Percentiles rank a stretch among this genome's conserved stretches.
Evolutionary conservation across 2,329 filamentous ascomycete genomes (phyloP).

Genomic region (Claviceps maximensis): DNA sequence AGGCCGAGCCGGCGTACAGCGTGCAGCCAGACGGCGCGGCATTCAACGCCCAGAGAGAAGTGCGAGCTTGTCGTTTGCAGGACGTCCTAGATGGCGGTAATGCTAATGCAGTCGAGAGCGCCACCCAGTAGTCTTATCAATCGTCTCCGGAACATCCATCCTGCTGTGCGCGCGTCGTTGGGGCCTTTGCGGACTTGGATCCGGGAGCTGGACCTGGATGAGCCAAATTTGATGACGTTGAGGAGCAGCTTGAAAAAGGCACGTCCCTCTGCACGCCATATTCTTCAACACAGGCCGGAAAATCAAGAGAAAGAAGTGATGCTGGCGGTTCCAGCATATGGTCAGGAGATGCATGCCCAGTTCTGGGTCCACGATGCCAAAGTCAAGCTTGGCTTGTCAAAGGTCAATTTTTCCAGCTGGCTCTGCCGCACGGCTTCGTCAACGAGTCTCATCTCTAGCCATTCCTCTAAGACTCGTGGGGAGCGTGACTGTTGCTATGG

Average conservation of each 20-base stretch:
- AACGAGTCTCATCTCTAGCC: conserved; percentile 31
- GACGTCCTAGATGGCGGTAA: conserved; percentile 41
- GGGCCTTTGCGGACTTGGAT: conserved; percentile 30
- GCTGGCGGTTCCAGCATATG: conserved; percentile 40
- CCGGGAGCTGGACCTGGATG: conserved; percentile 32
- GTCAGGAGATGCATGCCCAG: conserved; percentile 37
- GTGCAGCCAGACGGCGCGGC: conserved; percentile 43
- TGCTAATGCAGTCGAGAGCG: conserved; percentile 32
- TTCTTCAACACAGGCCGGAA: conserved; percentile 40
- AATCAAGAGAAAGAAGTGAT: conserved; percentile 33
- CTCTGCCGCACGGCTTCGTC: conserved; percentile 32
- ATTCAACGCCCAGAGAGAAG: conserved; percentile 35
- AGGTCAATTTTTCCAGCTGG: conserved; percentile 36
- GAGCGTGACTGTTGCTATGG: neutral
- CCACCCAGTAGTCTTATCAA: conserved; percentile 32
- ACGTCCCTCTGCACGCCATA: conserved; percentile 39
- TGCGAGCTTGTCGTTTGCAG: conserved; percentile 37
- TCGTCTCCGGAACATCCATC: conserved; percentile 32
- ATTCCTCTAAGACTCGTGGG: conserved; percentile 19
- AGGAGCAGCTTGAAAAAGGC: conserved; percentile 42
- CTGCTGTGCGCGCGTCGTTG: conserved; percentile 32
- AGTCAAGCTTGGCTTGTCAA: conserved; percentile 33
- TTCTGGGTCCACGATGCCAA: conserved; percentile 40
- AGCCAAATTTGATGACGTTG: conserved; percentile 38
- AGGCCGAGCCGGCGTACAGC: conserved; percentile 44